A percentile compares a stretch with the other conserved stretches of the same genome.
phyloP scores from a whole-genome alignment of 202 grass and related monocot species.

The Brachypodium distachyon region DNA sequence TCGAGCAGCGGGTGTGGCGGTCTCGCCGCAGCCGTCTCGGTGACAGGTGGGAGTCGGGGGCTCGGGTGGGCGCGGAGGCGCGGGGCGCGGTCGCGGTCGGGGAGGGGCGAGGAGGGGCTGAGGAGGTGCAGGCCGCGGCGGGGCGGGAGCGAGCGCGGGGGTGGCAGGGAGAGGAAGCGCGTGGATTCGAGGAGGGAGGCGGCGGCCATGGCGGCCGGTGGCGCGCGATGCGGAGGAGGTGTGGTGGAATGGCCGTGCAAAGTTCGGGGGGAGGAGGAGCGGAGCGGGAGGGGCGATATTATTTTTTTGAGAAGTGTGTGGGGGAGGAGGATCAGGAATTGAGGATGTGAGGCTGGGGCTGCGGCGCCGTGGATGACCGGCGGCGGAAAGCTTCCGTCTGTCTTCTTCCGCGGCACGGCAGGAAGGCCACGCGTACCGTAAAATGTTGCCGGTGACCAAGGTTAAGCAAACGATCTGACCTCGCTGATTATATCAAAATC shows the following conservation, averaged over 20 bases:
- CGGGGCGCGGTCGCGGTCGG: neutral
- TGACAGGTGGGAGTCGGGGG: neutral
- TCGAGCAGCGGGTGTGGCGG: slow-evolving; percentile 13
- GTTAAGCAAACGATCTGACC: too few species aligned
- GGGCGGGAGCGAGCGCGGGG: neutral
- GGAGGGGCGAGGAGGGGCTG: slow-evolving; percentile 6
- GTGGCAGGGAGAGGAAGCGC: slow-evolving; percentile 12
- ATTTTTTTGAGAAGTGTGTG: slow-evolving; percentile 17
- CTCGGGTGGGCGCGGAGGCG: neutral
- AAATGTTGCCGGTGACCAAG: too few species aligned
- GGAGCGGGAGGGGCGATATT: slow-evolving; percentile 4
- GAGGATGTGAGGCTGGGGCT: slow-evolving; percentile 23
- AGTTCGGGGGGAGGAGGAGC: neutral
- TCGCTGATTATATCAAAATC: too few species aligned
- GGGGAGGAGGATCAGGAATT: slow-evolving; percentile 12
- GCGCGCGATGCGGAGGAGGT: neutral
- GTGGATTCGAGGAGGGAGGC: slow-evolving; percentile 30
- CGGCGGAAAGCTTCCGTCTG: neutral
- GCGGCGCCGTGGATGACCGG: slow-evolving; percentile 24
- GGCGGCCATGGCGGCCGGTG: neutral
- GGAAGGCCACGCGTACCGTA: neutral
- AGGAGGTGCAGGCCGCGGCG: slow-evolving; percentile 6
- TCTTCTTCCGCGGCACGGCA: neutral
- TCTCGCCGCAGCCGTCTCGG: neutral
- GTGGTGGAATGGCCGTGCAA: neutral